Evolutionary conservation across 257 asterid genomes (phyloP).

Genomic region (Gynochthodes officinalis): DNA sequence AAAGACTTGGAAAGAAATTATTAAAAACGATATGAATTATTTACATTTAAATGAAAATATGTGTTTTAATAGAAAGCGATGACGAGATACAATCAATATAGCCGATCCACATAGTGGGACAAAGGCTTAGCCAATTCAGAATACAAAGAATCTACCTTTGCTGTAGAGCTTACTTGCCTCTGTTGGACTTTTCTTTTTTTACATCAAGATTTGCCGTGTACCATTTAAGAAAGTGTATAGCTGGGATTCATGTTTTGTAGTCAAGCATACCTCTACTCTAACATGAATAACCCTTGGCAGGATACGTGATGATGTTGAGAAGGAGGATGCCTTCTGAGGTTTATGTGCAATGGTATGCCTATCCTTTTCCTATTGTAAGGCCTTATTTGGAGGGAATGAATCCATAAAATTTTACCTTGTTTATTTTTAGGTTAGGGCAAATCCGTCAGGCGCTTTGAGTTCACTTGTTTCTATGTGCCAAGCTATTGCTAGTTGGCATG

Average conservation of each 20-base stretch:
- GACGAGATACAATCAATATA: no score
- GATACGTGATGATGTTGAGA: conserved; percentile 97
- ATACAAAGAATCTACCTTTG: no score
- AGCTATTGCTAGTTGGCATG: conserved; percentile 99
- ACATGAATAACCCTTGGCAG: conserved; percentile 35
- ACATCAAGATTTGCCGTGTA: neutral
- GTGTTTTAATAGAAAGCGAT: no score
- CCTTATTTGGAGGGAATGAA: neutral
- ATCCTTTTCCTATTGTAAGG: neutral
- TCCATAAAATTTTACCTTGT: conserved; percentile 6
- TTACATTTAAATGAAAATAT: no score
- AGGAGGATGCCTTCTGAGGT: conserved; percentile 96
- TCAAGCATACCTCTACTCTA: neutral
- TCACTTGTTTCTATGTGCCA: conserved; percentile 73
- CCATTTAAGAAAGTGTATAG: neutral
- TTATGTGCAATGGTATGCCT: conserved; percentile 82
- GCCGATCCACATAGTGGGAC: no score
- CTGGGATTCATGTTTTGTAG: neutral
- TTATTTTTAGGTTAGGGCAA: conserved; percentile 67
- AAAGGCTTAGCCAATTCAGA: no score
- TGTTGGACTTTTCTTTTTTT: neutral
- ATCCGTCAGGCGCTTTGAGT: conserved; percentile 86
- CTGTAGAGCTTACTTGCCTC: conserved; percentile 7
- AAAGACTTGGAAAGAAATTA: no score
- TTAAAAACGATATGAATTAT: no score